Percentiles rank a stretch among this genome's conserved stretches.
These are phyloP conservation scores for Yamadazyma dushanensis DNA, from an alignment of 1,139 yeast species.

Conservation along the genomic window DNA sequence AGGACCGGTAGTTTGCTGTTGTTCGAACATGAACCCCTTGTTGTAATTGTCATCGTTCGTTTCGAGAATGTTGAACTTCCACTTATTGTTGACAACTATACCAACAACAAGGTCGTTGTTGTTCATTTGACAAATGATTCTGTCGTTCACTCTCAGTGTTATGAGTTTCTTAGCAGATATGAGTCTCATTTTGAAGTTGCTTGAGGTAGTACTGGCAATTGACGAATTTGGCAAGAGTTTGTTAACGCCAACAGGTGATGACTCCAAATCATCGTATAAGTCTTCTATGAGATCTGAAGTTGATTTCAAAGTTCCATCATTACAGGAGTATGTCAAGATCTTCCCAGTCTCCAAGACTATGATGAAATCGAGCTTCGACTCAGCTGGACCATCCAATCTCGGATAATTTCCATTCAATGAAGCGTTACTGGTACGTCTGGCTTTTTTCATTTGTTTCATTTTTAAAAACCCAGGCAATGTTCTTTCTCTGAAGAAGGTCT, in stretches of 20 bases:
- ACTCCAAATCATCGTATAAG: constrained; percentile 19
- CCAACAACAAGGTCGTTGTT: constrained; percentile 60
- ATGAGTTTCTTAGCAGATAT: constrained; percentile 54
- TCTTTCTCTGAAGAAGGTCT: constrained; percentile 58
- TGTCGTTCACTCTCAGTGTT: constrained; percentile 75
- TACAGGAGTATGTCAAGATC: constrained; percentile 48
- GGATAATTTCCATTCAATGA: constrained; percentile 42
- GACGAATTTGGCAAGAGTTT: too few species aligned
- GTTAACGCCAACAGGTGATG: not conserved
- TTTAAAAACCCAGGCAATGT: constrained; percentile 52
- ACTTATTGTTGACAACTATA: constrained; percentile 61
- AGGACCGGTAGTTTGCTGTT: not conserved
- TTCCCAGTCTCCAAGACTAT: constrained; percentile 45
- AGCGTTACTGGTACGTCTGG: constrained; percentile 29
- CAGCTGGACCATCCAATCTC: constrained; percentile 18
- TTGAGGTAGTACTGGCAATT: not conserved
- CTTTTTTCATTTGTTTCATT: constrained; percentile 39
- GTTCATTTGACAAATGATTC: constrained; percentile 58
- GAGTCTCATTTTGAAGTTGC: constrained; percentile 23
- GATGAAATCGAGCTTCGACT: constrained; percentile 30
- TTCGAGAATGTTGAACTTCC: constrained; percentile 57
- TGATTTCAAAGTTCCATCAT: constrained; percentile 39
- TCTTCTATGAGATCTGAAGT: constrained; percentile 24
- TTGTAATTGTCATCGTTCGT: constrained; percentile 52
- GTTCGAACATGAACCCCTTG: constrained; percentile 13